These are phyloP conservation scores for Fusarium pseudocircinatum DNA, from an alignment of 2,329 filamentous ascomycete genomes.

Conservation along the genomic window DNA sequence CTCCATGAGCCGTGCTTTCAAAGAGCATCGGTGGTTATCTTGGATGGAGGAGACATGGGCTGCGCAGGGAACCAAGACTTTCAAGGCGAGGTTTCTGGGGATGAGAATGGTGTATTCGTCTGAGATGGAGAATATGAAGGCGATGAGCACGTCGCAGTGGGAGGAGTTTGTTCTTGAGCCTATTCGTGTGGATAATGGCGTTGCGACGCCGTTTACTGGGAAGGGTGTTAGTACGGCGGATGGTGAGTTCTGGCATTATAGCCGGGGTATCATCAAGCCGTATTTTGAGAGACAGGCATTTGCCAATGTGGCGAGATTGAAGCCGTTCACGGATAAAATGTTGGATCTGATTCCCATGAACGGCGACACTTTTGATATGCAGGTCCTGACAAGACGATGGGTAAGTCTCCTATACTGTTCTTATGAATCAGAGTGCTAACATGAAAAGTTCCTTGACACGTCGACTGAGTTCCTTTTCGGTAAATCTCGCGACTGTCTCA, in stretches of 20 bases:
- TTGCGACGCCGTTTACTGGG: conserved; percentile 28
- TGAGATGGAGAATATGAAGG: conserved; percentile 37
- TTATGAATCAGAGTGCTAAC: not conserved
- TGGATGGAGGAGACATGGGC: conserved; percentile 29
- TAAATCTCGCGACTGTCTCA: not conserved
- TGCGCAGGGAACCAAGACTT: conserved; percentile 19
- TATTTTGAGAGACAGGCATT: conserved; percentile 37
- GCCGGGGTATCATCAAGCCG: conserved; percentile 31
- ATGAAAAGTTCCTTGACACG: not conserved
- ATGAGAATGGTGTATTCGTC: conserved; percentile 31
- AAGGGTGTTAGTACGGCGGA: conserved; percentile 31
- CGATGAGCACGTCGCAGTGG: conserved; percentile 36
- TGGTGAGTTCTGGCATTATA: conserved; percentile 34
- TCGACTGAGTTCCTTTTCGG: conserved; percentile 1
- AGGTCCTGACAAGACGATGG: not conserved
- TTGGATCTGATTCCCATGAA: not conserved
- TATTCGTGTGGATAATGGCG: conserved; percentile 28
- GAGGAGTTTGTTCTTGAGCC: conserved; percentile 35
- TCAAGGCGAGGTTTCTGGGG: conserved; percentile 35
- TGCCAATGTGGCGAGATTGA: conserved; percentile 27
- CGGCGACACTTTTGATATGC: not conserved
- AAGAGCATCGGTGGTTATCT: conserved; percentile 27
- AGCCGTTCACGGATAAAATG: conserved; percentile 26
- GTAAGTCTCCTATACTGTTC: not conserved
- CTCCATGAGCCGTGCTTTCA: conserved; percentile 28